Percentiles rank a stretch among this genome's conserved stretches.
Conservation (phyloP, 73 alveolate genomes). For the Effrenium voratum region DNA sequence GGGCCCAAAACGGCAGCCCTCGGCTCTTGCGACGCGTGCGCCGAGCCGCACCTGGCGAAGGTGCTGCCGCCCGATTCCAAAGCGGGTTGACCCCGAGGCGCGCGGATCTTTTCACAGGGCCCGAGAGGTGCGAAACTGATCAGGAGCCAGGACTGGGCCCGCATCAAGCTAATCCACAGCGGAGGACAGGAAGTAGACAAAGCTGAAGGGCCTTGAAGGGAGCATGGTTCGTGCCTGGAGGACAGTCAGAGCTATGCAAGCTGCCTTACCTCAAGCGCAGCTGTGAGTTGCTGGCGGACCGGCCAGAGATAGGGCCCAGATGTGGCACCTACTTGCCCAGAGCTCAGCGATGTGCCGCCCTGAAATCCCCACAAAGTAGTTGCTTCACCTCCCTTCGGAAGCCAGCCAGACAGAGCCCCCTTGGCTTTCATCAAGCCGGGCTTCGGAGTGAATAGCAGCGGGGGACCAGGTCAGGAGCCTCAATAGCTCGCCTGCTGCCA, state of each 20-base stretch:
- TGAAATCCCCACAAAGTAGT: no score
- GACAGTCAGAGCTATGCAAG: conserved; percentile 39
- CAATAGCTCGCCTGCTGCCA: conserved; percentile 57
- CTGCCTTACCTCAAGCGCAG: conserved; percentile 31
- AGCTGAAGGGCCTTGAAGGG: not conserved
- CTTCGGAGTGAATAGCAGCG: no score
- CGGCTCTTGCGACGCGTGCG: not conserved
- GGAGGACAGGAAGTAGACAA: conserved; percentile 13
- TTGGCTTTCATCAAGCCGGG: no score
- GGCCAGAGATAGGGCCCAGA: conserved; percentile 52
- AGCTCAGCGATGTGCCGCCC: no score
- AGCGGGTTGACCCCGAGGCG: conserved; percentile 62
- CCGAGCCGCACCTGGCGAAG: not conserved
- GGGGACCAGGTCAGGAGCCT: conserved; percentile 50
- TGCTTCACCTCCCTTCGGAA: no score
- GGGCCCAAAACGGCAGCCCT: not conserved
- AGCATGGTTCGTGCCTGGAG: not conserved
- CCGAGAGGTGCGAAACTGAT: not conserved
- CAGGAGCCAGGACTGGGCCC: conserved; percentile 70
- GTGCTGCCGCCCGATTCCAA: conserved; percentile 72
- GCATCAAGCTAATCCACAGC: conserved; percentile 58
- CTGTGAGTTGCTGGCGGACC: conserved; percentile 20
- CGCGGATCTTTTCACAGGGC: not conserved
- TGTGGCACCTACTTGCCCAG: conserved; percentile 52
- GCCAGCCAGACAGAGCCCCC: no score